Percentiles rank a stretch among this genome's conserved stretches.
phyloP scores from a whole-genome alignment of 805 yeast genomes.

The Candida takata region DNA sequence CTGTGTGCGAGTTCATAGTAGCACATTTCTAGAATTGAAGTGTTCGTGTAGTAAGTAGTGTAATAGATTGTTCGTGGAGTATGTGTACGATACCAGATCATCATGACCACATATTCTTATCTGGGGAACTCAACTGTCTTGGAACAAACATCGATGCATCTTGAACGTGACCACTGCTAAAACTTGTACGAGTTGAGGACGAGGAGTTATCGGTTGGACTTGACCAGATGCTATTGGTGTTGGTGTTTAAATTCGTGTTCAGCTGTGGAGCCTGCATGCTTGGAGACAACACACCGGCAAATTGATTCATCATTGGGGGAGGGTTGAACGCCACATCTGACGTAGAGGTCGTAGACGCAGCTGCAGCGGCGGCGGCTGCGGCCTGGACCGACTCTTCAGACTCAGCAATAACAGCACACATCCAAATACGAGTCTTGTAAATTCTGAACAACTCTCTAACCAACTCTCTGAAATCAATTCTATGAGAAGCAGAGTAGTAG shows the following conservation, averaged over 20 bases:
- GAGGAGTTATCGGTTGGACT: conserved; percentile 1
- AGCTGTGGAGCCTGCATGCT: background rate
- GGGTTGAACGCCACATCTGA: too few relatives aligned
- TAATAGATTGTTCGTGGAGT: too few relatives aligned
- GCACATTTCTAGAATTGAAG: too few relatives aligned
- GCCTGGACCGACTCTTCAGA: background rate
- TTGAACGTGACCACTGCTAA: too few relatives aligned
- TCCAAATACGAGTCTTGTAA: conserved; percentile 78
- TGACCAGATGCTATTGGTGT: too few relatives aligned
- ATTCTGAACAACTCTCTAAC: conserved; percentile 68
- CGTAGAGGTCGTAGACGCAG: too few relatives aligned
- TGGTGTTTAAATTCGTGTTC: too few relatives aligned
- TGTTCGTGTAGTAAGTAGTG: too few relatives aligned
- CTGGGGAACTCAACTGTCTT: conserved; percentile 14
- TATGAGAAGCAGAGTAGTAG: conserved; percentile 57
- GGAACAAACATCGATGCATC: conserved; percentile 8
- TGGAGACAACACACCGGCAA: background rate
- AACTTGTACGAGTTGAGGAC: background rate
- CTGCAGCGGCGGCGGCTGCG: too few relatives aligned
- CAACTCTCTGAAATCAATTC: conserved; percentile 70
- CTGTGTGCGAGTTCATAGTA: too few relatives aligned
- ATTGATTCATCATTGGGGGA: too few relatives aligned
- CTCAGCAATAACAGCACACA: conserved; percentile 54
- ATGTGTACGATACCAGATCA: background rate
- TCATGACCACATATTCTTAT: conserved; percentile 7